These are phyloP conservation scores for Gossypium herbaceum DNA, from an alignment of 345 rosid species.

Conservation along the genomic window DNA sequence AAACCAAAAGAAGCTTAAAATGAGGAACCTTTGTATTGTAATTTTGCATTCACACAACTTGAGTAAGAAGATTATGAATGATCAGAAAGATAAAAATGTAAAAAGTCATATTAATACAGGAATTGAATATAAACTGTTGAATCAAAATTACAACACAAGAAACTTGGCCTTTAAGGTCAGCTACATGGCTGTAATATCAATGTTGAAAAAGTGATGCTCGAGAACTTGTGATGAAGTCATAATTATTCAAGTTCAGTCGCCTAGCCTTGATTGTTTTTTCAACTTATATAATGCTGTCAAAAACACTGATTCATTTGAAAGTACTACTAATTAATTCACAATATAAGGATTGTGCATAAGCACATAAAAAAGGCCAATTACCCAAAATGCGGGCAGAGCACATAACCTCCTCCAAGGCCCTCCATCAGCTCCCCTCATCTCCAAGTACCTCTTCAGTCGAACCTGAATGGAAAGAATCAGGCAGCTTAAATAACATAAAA, in stretches of 20 bases:
- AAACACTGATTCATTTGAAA: constrained; percentile 3
- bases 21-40: constrained; percentile 6
- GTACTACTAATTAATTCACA: background rate
- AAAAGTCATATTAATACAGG: background rate
- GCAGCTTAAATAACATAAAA: constrained; percentile 16
- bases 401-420: constrained; percentile 98
- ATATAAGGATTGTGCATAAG: constrained; percentile 3
- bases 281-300: background rate
- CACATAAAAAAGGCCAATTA: constrained; percentile 28
- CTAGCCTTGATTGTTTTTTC: background rate
- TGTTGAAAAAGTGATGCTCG: background rate
- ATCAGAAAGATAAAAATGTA: constrained; percentile 5
- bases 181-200: background rate
- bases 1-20: constrained; percentile 17
- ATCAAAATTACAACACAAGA: background rate
- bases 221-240: background rate
- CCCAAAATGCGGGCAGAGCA: constrained; percentile 99
- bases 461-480: constrained; percentile 44
- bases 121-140: background rate
- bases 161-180: background rate
- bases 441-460: constrained; percentile 93
- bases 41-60: background rate
- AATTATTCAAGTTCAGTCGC: background rate
- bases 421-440: constrained; percentile 99
- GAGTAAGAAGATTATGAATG: background rate